Base-by-base conservation (phyloP, 2,329 filamentous ascomycete species). In the Ilyonectria destructans region DNA sequence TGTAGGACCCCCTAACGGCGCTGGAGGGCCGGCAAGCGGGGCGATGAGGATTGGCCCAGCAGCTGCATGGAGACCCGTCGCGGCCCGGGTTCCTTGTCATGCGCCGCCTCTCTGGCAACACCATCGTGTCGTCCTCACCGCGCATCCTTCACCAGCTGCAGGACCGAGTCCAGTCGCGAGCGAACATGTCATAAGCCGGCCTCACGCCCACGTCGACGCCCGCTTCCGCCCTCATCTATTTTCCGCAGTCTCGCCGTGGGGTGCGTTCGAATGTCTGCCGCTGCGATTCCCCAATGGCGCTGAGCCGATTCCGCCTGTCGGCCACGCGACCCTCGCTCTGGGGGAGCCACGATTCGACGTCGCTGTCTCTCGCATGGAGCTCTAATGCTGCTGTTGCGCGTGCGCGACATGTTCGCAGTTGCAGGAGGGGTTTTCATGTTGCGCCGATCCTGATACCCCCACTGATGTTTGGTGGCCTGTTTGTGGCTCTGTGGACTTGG, bases 401-500 rank as follows among this genome's bases (percentile, higher is more conserved):
- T 35, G 15, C 45, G 60, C 68, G 67, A 57, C 62, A 68, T 57
- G 57, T 58, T 52, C 61, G 64, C 45, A 65, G 69, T 54, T 51
- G 61, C 63, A 69, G 29, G 55, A 77, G 78, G 58, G 58, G 62
- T 52, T 61, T 82, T 26, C 80, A 82, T 65, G 57, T 80, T 23
- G 69, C 74, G 59, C 75, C 83, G 17, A 70, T 87, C 13, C 79
- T 93, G n/a, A 80, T 92, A 4, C 90, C 92, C 8, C 93, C 93
- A 0, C 76, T 87, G 7, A 83, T 93, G 49, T 95, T 94, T 75
- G 78, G 84, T 15, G 90, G 91, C 1, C 84, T 95, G 40, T 84
- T 93, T 4, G 74, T 93, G 19, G 86, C 86, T 4, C 82, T 95
- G 15, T 95, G 87, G 86, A 83, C 81, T 2, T 90, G 87, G 85